Base-by-base conservation (phyloP, 1,139 yeast genomes). In the Candida mesenterica region DNA sequence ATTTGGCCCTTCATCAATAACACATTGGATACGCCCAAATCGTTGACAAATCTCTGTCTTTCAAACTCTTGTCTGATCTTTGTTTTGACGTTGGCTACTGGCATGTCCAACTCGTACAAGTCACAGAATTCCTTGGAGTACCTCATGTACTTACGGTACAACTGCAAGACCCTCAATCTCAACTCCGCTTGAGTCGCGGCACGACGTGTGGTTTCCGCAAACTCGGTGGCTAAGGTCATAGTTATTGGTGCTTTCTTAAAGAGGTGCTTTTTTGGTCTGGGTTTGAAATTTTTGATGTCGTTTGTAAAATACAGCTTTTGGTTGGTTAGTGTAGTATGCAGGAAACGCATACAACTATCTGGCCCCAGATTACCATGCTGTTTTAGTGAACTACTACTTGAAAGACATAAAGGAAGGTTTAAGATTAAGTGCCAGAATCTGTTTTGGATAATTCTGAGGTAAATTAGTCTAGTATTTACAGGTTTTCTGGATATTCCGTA, bases 51-150 rank as follows among this genome's bases (percentile, higher is more conserved):
- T 56, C 95, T 74, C 54, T 87, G 81, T 67, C 95, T 76, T 65
- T 87, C 95, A 51, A 87, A 87, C 61, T 87, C 95, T 61, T 86
- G 95, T 73, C 96, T 81, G 47, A 87, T 75, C 62, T 83, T 85
- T 41, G 95, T 84, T 61, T 87, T 81, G 43, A 86, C 82, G 45
- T 76, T 75, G 28, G 92, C 79, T n/a, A 84, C 80, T 30, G 95
- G 94, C 71, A 82, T 76, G 60, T 85, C 89, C 59, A 86, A 71
- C 62, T 84, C 92, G 62, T 87, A 87, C 54, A 79, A 63, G 62
- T 79, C 78, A 49, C 79, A 76, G 54, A 81, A 72, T 46, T 77
- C 82, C 42, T 75, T 65, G 40, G 83, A 77, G 61, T 75, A 72
- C 62, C 84, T 78, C 57, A 77, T 75, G 56, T 72, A 87, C 55